These are phyloP conservation scores for Kazachstania kunashirensis DNA, from an alignment of 805 yeast genomes.

Conservation along the genomic window DNA sequence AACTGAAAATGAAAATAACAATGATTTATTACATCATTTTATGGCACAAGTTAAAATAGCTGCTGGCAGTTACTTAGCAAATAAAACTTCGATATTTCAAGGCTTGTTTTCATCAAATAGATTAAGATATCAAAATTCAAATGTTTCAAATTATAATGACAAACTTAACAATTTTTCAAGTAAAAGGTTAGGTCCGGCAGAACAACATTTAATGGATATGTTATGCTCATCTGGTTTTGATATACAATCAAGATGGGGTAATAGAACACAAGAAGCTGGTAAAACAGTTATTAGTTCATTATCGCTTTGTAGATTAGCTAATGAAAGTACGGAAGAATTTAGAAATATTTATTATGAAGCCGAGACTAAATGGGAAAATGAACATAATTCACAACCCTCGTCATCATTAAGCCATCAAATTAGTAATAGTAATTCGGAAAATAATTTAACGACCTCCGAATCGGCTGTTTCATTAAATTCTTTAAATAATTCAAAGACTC, in stretches of 20 bases:
- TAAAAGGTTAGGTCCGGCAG: constrained; percentile 72
- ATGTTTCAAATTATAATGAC: neutral
- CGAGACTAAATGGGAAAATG: constrained; percentile 17
- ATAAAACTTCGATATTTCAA: constrained; percentile 55
- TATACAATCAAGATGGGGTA: constrained; percentile 70
- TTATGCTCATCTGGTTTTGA: constrained; percentile 80
- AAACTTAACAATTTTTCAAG: constrained; percentile 33
- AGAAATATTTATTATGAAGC: constrained; percentile 20
- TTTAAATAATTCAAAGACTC: constrained; percentile 22
- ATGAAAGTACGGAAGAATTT: constrained; percentile 32
- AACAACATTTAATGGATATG: constrained; percentile 91
- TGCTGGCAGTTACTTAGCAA: constrained; percentile 58
- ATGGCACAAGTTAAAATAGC: constrained; percentile 60
- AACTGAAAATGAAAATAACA: constrained; percentile 34
- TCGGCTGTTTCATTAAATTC: constrained; percentile 10
- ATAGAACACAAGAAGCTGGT: constrained; percentile 75
- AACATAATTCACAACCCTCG: constrained; percentile 3
- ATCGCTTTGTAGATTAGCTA: constrained; percentile 31
- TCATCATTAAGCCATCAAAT: neutral
- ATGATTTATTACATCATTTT: constrained; percentile 31
- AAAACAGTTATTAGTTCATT: constrained; percentile 82
- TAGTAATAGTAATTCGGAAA: neutral
- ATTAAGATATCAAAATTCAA: constrained; percentile 17
- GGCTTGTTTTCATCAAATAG: constrained; percentile 46
- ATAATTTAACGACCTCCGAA: constrained; percentile 9